These are phyloP conservation scores for Cutaneotrichosporon sp. DNA, from an alignment of 1,284 basidiomycete genomes.

Conservation along the genomic window DNA sequence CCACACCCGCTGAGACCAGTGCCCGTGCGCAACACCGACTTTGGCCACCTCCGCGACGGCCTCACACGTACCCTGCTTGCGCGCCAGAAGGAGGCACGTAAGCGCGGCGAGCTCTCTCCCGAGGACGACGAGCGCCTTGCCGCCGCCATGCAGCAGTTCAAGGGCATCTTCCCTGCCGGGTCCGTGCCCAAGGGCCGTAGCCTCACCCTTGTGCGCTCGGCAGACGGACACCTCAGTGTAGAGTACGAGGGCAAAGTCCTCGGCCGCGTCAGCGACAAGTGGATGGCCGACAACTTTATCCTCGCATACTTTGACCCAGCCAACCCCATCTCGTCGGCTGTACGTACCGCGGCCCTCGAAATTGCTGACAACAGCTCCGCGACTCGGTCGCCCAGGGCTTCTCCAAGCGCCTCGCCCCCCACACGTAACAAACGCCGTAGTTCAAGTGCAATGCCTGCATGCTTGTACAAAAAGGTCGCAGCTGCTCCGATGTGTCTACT, in stretches of 20 bases:
- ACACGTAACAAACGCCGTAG: neutral
- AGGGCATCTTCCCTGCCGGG: slow-evolving; percentile 50
- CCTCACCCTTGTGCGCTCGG: slow-evolving; percentile 45
- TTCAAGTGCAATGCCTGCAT: slow-evolving; percentile 3
- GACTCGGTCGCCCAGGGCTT: slow-evolving; percentile 2
- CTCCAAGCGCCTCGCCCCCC: neutral
- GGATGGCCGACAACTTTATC: slow-evolving; percentile 47
- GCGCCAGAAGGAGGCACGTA: slow-evolving; percentile 48
- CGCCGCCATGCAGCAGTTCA: slow-evolving; percentile 44
- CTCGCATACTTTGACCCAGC: slow-evolving; percentile 47
- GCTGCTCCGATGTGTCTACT: neutral
- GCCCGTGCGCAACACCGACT: slow-evolving; percentile 53
- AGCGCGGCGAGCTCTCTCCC: slow-evolving; percentile 25
- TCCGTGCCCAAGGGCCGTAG: slow-evolving; percentile 50
- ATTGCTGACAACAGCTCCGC: slow-evolving; percentile 4
- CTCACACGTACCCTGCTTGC: slow-evolving; percentile 51
- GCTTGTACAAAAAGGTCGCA: slow-evolving; percentile 7
- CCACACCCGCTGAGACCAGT: too few relatives aligned
- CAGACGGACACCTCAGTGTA: slow-evolving; percentile 14
- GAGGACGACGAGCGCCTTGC: slow-evolving; percentile 41
- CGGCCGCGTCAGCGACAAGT: slow-evolving; percentile 41
- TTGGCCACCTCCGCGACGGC: slow-evolving; percentile 54
- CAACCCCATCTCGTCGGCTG: slow-evolving; percentile 38
- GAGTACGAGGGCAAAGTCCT: slow-evolving; percentile 40
- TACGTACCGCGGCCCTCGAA: neutral